These are phyloP conservation scores for Monilinia laxa DNA, from an alignment of 2,329 filamentous ascomycete genomes.

Conservation along the genomic window DNA sequence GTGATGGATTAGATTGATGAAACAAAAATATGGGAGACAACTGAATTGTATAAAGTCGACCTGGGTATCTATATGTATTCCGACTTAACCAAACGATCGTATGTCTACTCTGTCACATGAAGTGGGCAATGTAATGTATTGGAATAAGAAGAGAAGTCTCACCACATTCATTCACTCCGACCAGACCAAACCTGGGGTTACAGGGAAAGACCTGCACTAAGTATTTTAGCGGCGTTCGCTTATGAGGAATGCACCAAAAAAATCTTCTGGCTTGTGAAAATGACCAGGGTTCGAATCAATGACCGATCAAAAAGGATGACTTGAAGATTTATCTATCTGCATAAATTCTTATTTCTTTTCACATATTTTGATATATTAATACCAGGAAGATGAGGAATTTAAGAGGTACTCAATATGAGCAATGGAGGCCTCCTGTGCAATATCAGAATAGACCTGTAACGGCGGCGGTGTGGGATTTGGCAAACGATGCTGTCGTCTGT, in stretches of 20 bases:
- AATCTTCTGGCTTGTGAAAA: slow-evolving; percentile 32
- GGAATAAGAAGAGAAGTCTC: slow-evolving; percentile 6
- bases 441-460: slow-evolving; percentile 57
- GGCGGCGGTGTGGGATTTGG: slow-evolving; percentile 81
- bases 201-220: neutral
- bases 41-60: neutral
- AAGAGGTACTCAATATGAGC: slow-evolving; percentile 69
- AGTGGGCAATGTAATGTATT: slow-evolving; percentile 13
- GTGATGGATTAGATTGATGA: slow-evolving; percentile 2
- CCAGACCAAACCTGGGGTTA: slow-evolving; percentile 21
- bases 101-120: neutral
- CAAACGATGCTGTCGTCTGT: slow-evolving; percentile 74
- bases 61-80: neutral
- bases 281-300: slow-evolving; percentile 23
- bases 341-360: slow-evolving; percentile 12
- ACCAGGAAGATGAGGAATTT: slow-evolving; percentile 75
- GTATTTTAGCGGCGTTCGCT: slow-evolving; percentile 18
- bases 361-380: slow-evolving; percentile 14
- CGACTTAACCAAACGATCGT: neutral
- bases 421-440: slow-evolving; percentile 59
- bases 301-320: slow-evolving; percentile 19
- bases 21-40: too few species aligned
- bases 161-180: neutral
- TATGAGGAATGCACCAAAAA: neutral
- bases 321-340: slow-evolving; percentile 9